Evolutionary conservation across 805 yeast species (phyloP), one percentile per base, ranked within the genome.

Genomic region (Ogataea angusta): DNA sequence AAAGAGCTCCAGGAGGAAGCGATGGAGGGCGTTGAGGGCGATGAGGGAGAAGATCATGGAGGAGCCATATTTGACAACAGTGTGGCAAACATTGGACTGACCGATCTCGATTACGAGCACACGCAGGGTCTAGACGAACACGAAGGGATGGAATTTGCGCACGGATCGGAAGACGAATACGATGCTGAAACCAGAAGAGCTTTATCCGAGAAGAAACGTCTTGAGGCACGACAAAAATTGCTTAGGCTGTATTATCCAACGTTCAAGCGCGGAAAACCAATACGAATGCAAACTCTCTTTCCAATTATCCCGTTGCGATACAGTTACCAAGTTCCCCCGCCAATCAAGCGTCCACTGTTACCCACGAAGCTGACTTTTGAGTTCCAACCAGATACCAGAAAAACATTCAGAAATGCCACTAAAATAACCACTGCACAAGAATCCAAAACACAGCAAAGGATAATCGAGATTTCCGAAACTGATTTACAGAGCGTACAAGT

Each of bases 251-350:
- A 78, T 52, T 85, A 73, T 55, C 95, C 95, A 0, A 67, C 73
- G 1, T 87, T 81, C 60, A 67, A 70, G 40, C 68, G 67, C 16
- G 72, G 77, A 18, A 67, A 73, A 32, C 73, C 80, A 1, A 67
- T 83, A 51, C 76, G 78, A 49, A 76, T 82, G 75, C 86, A 83
- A 58, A 60, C 74, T 6, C 63, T 85, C 34, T 84, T 83, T 21
- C 83, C 91, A 1, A 69, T 57, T 8, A 60, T 72, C 9, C 85
- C 90, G 1, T 63, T 67, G 13, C 70, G 70, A 42, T 76, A 75
- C 49, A 64, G 66, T 23, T 78, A 73, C 37, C 78, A 79, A 30
- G 64, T 67, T 17, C 83, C 87, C 1, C 60, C 70, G 4, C 60
- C 60, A 6, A 54, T 58, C 15, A 49, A 56, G 10, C 68, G 65